Conservation (phyloP, 768 basidiomycete species). For the Collybiopsis confluens region DNA sequence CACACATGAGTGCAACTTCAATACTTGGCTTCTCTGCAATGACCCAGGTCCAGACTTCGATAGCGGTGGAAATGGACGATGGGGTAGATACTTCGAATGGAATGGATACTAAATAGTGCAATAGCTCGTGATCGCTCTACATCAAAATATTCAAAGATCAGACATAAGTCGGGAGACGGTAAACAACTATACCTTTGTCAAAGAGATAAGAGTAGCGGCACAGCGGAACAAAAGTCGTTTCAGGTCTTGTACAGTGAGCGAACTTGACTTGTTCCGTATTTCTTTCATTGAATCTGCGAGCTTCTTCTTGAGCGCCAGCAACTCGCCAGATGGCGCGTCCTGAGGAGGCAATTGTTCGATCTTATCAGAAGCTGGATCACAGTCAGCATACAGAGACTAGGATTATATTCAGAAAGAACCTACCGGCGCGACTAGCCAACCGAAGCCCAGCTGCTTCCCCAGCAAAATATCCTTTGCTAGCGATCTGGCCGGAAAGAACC, state of each 20-base stretch:
- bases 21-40: slow-evolving; percentile 79
- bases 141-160: background rate
- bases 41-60: slow-evolving; percentile 96
- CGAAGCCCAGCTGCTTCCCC: slow-evolving; percentile 84
- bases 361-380: slow-evolving; percentile 44
- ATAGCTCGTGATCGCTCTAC: slow-evolving; percentile 84
- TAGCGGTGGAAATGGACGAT: slow-evolving; percentile 77
- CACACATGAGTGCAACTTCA: slow-evolving; percentile 81
- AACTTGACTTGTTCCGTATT: slow-evolving; percentile 66
- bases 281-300: slow-evolving; percentile 63
- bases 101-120: slow-evolving; percentile 82
- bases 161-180: no score
- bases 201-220: slow-evolving; percentile 73
- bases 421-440: slow-evolving; percentile 63
- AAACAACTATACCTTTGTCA: slow-evolving; percentile 44
- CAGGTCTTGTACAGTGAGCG: slow-evolving; percentile 77
- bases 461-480: slow-evolving; percentile 85
- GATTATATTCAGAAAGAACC: slow-evolving; percentile 13
- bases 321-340: slow-evolving; percentile 54
- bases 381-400: slow-evolving; percentile 1
- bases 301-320: slow-evolving; percentile 62
- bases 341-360: slow-evolving; percentile 61
- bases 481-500: slow-evolving; percentile 77
- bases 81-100: slow-evolving; percentile 91
- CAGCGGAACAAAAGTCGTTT: slow-evolving; percentile 84